Conservation (phyloP, 768 basidiomycete species). For the Leccinellum albellum region DNA sequence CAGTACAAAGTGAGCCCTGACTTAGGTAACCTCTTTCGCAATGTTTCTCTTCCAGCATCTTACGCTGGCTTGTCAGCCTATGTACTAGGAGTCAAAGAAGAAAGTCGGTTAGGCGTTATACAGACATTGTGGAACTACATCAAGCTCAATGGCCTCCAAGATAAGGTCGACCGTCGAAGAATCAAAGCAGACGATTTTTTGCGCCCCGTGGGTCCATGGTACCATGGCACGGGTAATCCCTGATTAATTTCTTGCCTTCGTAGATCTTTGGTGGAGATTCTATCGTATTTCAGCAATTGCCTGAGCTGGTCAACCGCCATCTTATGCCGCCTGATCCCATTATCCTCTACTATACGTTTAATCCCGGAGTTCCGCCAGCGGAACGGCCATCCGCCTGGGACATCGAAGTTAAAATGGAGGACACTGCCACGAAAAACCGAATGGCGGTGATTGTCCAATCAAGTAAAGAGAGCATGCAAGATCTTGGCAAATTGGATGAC, state of each 20-base stretch:
- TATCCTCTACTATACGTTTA: slow-evolving; percentile 70
- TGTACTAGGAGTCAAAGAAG: slow-evolving; percentile 78
- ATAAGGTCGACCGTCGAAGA: slow-evolving; percentile 71
- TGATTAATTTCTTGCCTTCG: not conserved
- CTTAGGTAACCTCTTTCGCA: slow-evolving; percentile 44
- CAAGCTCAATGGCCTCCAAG: slow-evolving; percentile 77
- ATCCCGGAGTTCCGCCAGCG: slow-evolving; percentile 58
- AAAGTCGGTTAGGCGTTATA: slow-evolving; percentile 75
- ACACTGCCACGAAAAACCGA: slow-evolving; percentile 63
- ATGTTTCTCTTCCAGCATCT: slow-evolving; percentile 1
- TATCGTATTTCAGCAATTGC: slow-evolving; percentile 74
- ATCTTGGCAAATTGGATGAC: slow-evolving; percentile 75
- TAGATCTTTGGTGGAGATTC: slow-evolving; percentile 72
- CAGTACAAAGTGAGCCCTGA: slow-evolving; percentile 78
- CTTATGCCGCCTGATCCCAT: slow-evolving; percentile 77
- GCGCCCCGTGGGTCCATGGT: slow-evolving; percentile 46
- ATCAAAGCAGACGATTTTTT: slow-evolving; percentile 69
- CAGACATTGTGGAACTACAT: slow-evolving; percentile 91
- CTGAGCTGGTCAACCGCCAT: slow-evolving; percentile 81
- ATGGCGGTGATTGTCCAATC: slow-evolving; percentile 70
- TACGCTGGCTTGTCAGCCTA: slow-evolving; percentile 37
- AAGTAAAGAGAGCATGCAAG: slow-evolving; percentile 66
- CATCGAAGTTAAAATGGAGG: slow-evolving; percentile 85
- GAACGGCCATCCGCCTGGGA: slow-evolving; percentile 80
- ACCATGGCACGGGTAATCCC: not conserved